phyloP scores from a whole-genome alignment of 352 stramenopile species.

The Phytophthora pinifolia region DNA sequence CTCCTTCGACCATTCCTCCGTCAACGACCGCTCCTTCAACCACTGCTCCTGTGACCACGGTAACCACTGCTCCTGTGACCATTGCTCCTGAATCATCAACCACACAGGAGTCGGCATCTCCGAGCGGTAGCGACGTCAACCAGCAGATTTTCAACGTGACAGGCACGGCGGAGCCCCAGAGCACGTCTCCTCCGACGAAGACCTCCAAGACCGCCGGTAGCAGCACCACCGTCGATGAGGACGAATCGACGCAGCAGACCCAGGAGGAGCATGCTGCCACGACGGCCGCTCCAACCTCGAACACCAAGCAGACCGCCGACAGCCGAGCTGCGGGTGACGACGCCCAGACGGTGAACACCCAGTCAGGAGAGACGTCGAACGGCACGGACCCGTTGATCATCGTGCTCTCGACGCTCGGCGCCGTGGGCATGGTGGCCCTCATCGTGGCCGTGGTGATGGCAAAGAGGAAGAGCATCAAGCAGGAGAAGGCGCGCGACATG shows the following conservation, averaged over 20 bases:
- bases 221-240: conserved; percentile 7
- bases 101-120: conserved; percentile 15
- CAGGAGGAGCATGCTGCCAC: conserved; percentile 10
- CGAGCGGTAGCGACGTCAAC: conserved; percentile 12
- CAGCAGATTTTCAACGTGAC: conserved; percentile 23
- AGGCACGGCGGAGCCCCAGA: conserved; percentile 10
- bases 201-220: conserved; percentile 1
- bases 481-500: conserved; percentile 31
- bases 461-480: conserved; percentile 32
- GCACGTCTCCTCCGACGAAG: conserved; percentile 12
- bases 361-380: conserved; percentile 5
- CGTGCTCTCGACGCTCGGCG: conserved; percentile 22
- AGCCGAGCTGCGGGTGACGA: conserved; percentile 18
- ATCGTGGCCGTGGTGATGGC: conserved; percentile 28
- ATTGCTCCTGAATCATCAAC: conserved; percentile 15
- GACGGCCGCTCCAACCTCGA: conserved; percentile 10
- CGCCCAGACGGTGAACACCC: conserved; percentile 28
- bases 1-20: conserved; percentile 10
- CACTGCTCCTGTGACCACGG: conserved; percentile 9
- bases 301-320: conserved; percentile 9
- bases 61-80: conserved; percentile 15
- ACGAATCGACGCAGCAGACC: conserved; percentile 7
- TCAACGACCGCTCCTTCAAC: conserved; percentile 10
- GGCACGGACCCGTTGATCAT: conserved; percentile 35
- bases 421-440: conserved; percentile 25